phyloP scores from a whole-genome alignment of 768 basidiomycete species.

The Suillus subaureus region DNA sequence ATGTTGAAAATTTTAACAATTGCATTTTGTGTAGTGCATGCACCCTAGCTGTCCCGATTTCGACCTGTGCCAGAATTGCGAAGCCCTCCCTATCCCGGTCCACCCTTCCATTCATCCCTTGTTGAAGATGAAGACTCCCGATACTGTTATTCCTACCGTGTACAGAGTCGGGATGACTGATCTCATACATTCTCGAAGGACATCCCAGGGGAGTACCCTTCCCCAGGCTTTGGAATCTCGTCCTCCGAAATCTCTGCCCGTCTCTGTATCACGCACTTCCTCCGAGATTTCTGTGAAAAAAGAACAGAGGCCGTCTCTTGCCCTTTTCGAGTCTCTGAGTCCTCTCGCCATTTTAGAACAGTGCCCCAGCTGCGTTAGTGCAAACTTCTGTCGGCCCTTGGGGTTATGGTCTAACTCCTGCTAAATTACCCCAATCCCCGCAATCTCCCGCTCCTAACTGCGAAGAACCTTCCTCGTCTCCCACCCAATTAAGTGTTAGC shows the following conservation, averaged over 20 bases:
- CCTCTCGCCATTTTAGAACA: background rate
- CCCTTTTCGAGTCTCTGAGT: background rate
- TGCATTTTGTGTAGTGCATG: constrained; percentile 61
- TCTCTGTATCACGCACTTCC: background rate
- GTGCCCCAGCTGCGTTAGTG: background rate
- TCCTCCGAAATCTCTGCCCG: background rate
- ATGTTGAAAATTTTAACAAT: constrained; percentile 3
- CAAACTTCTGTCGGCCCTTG: background rate
- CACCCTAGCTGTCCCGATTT: constrained; percentile 76
- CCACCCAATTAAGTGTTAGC: background rate
- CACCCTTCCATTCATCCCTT: constrained; percentile 75
- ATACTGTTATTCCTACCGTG: constrained; percentile 50
- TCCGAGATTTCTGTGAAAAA: background rate
- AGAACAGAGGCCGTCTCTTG: background rate
- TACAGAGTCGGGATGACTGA: constrained; percentile 28
- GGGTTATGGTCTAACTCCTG: constrained; percentile 2
- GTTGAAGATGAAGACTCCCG: constrained; percentile 66
- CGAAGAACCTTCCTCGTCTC: background rate
- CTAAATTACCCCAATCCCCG: background rate
- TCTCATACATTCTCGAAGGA: background rate
- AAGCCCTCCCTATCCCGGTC: constrained; percentile 74
- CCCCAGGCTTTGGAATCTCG: background rate
- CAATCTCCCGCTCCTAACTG: background rate
- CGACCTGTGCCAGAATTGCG: constrained; percentile 79
- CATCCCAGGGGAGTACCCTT: background rate